Evolutionary conservation across 2,329 filamentous ascomycete species (phyloP).

Genomic region (Sclerotinia trifoliorum): DNA sequence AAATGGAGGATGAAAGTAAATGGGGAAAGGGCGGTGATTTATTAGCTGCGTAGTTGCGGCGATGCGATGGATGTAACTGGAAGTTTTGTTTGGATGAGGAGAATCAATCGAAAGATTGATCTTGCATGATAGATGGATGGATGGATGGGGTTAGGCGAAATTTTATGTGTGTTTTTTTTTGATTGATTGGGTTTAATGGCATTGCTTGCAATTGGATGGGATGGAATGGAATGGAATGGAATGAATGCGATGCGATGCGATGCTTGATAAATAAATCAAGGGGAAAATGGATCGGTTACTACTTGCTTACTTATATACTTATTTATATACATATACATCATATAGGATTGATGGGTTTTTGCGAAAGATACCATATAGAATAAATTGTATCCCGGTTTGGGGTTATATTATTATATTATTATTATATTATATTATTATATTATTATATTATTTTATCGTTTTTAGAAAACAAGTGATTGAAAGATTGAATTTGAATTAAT

Average conservation of each 20-base stretch:
- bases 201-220: no score
- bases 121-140: no score
- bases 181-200: no score
- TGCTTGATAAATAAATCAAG: background rate
- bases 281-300: background rate
- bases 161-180: background rate
- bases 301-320: background rate
- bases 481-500: background rate
- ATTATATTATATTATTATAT: background rate
- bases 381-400: background rate
- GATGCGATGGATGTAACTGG: no score
- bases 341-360: background rate
- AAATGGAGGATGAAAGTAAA: slow-evolving; percentile 2
- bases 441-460: background rate
- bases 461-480: background rate
- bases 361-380: slow-evolving; percentile 21
- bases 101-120: no score
- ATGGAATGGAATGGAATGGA: background rate
- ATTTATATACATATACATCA: background rate
- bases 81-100: no score
- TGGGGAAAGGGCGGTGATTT: slow-evolving; percentile 8
- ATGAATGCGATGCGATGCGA: background rate
- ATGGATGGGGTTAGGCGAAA: no score
- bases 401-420: background rate
- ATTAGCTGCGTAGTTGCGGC: background rate